These are phyloP conservation scores for Rubia yunnanensis DNA, from an alignment of 257 asterid species.

Conservation along the genomic window DNA sequence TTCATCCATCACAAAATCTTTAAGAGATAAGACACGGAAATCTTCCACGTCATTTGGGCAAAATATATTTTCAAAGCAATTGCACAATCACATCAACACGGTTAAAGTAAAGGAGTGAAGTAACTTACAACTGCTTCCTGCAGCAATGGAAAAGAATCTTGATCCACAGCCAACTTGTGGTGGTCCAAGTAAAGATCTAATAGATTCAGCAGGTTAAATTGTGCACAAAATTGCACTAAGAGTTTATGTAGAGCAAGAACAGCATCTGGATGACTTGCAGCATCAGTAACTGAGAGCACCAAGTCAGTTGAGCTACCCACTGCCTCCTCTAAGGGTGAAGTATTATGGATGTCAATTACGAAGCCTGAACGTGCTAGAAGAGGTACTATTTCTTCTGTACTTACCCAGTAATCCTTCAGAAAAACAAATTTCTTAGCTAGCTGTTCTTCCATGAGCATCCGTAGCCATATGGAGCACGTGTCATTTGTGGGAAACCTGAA, in stretches of 20 bases:
- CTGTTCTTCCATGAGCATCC: slow-evolving; percentile 72
- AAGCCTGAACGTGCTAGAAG: slow-evolving; percentile 84
- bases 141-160: slow-evolving; percentile 47
- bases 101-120: background rate
- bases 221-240: slow-evolving; percentile 59
- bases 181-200: slow-evolving; percentile 83
- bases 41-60: background rate
- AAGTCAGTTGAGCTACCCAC: slow-evolving; percentile 46
- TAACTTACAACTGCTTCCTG: slow-evolving; percentile 76
- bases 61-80: background rate
- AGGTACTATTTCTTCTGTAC: slow-evolving; percentile 54
- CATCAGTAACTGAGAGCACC: slow-evolving; percentile 39
- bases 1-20: background rate
- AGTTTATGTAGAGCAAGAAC: slow-evolving; percentile 71
- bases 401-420: slow-evolving; percentile 69
- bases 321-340: slow-evolving; percentile 35
- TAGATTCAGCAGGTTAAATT: slow-evolving; percentile 74
- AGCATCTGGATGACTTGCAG: slow-evolving; percentile 44
- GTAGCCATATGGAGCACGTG: slow-evolving; percentile 59
- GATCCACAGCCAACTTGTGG: slow-evolving; percentile 72
- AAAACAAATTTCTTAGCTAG: slow-evolving; percentile 69
- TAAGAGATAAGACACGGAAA: background rate
- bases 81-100: background rate
- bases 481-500: slow-evolving; percentile 53
- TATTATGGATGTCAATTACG: slow-evolving; percentile 30